A percentile compares a stretch with the other conserved stretches of the same genome.
phyloP scores from a whole-genome alignment of 108 stramenopile genomes.

The Discostella stelligeroides region DNA sequence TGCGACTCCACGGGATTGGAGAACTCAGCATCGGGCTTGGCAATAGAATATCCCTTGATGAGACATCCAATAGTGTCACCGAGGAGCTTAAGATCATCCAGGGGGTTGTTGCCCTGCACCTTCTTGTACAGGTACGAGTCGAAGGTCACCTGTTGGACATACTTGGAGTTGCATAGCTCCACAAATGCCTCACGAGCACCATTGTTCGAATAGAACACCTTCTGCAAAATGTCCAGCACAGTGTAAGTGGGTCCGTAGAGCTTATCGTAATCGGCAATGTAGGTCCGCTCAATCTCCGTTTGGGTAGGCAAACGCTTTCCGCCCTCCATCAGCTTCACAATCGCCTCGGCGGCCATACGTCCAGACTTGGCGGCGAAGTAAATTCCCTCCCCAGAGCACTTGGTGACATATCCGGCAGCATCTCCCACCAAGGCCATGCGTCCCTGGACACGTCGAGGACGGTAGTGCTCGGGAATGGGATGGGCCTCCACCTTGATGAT shows the following conservation, averaged over 20 bases:
- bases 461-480: slow-evolving; percentile 98
- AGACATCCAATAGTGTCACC: slow-evolving; percentile 94
- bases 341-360: slow-evolving; percentile 96
- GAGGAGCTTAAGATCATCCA: slow-evolving; percentile 96
- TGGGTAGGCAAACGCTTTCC: slow-evolving; percentile 92
- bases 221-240: slow-evolving; percentile 95
- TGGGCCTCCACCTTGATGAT: slow-evolving; percentile 99
- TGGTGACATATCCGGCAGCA: slow-evolving; percentile 98
- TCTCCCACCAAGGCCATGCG: slow-evolving; percentile 96
- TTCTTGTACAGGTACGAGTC: slow-evolving; percentile 98
- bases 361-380: slow-evolving; percentile 98
- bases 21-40: slow-evolving; percentile 93
- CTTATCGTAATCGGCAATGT: slow-evolving; percentile 93
- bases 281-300: slow-evolving; percentile 89
- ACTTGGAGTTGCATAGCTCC: slow-evolving; percentile 96
- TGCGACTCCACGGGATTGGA: slow-evolving; percentile 95
- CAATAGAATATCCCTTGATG: slow-evolving; percentile 93
- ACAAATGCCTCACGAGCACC: slow-evolving; percentile 98
- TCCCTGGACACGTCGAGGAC: slow-evolving; percentile 93
- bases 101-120: slow-evolving; percentile 97
- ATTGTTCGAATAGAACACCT: slow-evolving; percentile 98
- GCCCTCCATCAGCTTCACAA: slow-evolving; percentile 88
- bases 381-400: slow-evolving; percentile 99
- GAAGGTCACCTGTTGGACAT: slow-evolving; percentile 98
- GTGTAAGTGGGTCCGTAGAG: slow-evolving; percentile 96